phyloP scores from a whole-genome alignment of 129 eudicot species.

The Flaveria sonorensis region DNA sequence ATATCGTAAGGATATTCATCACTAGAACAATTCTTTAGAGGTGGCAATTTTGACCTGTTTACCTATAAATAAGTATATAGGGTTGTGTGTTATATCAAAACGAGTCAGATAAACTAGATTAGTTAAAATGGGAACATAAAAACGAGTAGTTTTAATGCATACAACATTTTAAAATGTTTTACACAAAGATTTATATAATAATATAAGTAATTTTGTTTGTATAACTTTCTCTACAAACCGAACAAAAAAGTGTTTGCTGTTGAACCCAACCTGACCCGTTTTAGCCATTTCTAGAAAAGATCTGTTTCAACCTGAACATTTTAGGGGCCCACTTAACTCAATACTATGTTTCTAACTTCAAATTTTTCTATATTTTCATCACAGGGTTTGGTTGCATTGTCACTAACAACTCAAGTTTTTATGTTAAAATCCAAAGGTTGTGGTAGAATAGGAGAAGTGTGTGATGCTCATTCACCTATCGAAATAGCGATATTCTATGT shows the following conservation, averaged over 20 bases:
- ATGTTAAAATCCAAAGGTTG: conserved; percentile 73
- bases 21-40: neutral
- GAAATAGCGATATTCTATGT: conserved; percentile 50
- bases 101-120: neutral
- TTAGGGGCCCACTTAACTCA: neutral
- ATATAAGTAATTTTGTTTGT: neutral
- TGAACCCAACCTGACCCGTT: neutral
- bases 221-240: neutral
- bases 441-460: conserved; percentile 59
- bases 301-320: neutral
- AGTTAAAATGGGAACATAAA: neutral
- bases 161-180: neutral
- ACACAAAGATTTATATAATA: neutral
- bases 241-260: neutral
- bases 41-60: neutral
- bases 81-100: neutral
- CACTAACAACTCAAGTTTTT: conserved; percentile 60
- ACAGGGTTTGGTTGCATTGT: conserved; percentile 67
- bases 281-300: neutral
- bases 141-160: neutral
- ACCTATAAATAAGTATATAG: neutral
- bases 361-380: conserved; percentile 1
- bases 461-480: conserved; percentile 48
- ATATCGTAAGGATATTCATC: no score
- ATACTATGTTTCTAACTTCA: neutral